Evolutionary conservation across 2,329 filamentous ascomycete species (phyloP).

Genomic region (Colletotrichum aenigma): DNA sequence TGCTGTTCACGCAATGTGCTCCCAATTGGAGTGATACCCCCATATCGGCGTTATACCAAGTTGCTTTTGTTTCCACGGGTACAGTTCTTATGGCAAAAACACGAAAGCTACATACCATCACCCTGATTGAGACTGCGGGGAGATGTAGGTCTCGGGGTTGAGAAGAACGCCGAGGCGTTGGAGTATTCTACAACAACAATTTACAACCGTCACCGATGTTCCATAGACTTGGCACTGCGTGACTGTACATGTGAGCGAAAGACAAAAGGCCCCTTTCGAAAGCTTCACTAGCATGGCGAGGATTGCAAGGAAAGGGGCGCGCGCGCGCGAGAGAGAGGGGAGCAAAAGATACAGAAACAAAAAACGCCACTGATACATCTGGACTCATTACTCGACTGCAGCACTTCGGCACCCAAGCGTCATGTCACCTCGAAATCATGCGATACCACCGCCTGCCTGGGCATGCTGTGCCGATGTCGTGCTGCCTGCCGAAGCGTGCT

Average conservation of each 20-base stretch:
- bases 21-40: constrained; percentile 14
- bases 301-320: background rate
- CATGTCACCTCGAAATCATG: background rate
- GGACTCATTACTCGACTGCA: background rate
- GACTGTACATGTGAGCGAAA: background rate
- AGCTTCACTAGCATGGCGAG: background rate
- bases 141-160: background rate
- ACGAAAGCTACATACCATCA: background rate
- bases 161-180: background rate
- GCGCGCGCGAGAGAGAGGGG: background rate
- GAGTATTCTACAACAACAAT: background rate
- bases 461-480: background rate
- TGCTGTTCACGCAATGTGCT: background rate
- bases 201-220: background rate
- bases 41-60: background rate
- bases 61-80: background rate
- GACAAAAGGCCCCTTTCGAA: background rate
- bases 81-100: background rate
- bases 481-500: background rate
- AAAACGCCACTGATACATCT: background rate
- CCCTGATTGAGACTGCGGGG: background rate
- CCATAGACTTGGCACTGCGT: background rate
- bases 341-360: background rate
- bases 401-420: background rate
- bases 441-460: background rate